Evolutionary conservation across 768 basidiomycete species (phyloP).

Genomic region (Austroboletus eburneus): DNA sequence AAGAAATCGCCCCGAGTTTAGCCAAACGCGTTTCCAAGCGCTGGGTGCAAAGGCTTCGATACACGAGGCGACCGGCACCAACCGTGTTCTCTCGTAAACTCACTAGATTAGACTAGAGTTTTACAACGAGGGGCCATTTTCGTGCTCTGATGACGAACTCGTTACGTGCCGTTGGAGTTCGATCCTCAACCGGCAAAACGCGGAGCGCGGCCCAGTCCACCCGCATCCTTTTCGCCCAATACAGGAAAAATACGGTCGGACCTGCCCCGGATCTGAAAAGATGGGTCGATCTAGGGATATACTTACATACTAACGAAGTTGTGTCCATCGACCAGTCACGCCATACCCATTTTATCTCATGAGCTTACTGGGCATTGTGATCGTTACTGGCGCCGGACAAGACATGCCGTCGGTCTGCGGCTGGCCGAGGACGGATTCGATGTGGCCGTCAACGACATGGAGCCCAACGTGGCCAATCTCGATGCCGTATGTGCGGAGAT

Average conservation of each 20-base stretch:
- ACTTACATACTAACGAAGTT: background rate
- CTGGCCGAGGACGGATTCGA: conserved; percentile 42
- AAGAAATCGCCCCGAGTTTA: too few relatives aligned
- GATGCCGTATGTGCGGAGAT: background rate
- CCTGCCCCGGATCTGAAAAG: too few relatives aligned
- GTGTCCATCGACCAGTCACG: background rate
- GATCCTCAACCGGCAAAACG: too few relatives aligned
- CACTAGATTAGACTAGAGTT: background rate
- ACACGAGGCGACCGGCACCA: too few relatives aligned
- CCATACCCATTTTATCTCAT: too few relatives aligned
- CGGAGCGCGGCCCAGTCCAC: too few relatives aligned
- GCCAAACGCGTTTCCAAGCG: too few relatives aligned
- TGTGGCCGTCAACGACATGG: conserved; percentile 40
- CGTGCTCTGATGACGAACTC: background rate
- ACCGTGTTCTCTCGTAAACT: too few relatives aligned
- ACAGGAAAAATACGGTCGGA: too few relatives aligned
- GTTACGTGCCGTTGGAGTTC: background rate
- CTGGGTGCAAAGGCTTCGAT: too few relatives aligned
- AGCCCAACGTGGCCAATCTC: conserved; percentile 5
- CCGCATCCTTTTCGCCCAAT: background rate
- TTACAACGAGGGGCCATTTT: background rate
- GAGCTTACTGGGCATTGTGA: conserved; percentile 28
- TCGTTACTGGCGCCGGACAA: conserved; percentile 42
- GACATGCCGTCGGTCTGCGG: conserved; percentile 48
- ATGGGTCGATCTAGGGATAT: too few relatives aligned